Conservation (phyloP, 768 basidiomycete genomes). For the Pisolithus marmoratus region DNA sequence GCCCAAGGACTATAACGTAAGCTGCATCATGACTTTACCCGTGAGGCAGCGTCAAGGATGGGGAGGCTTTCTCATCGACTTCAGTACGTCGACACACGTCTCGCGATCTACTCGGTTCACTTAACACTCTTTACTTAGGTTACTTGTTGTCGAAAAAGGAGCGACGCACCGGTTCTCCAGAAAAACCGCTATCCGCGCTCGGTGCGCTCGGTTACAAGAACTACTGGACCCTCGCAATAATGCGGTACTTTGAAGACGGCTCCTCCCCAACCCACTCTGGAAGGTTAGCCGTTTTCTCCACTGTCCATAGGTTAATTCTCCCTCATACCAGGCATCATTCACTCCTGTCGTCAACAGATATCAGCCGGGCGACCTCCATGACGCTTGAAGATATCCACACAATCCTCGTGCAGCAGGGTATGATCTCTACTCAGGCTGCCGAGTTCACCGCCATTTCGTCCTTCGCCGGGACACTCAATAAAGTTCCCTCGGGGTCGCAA, state of each 20-base stretch:
- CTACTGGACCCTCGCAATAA: slow-evolving; percentile 89
- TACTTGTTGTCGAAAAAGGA: slow-evolving; percentile 97
- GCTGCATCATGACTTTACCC: slow-evolving; percentile 99
- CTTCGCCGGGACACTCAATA: slow-evolving; percentile 75
- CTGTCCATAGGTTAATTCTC: slow-evolving; percentile 8
- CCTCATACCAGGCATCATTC: slow-evolving; percentile 15
- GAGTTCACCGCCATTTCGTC: slow-evolving; percentile 50
- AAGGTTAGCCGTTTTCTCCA: slow-evolving; percentile 50
- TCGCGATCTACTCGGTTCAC: slow-evolving; percentile 1
- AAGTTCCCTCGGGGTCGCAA: slow-evolving; percentile 63
- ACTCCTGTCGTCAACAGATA: slow-evolving; percentile 46
- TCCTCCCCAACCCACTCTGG: slow-evolving; percentile 57
- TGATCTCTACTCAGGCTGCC: slow-evolving; percentile 55
- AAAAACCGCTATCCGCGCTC: slow-evolving; percentile 90
- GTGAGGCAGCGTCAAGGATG: slow-evolving; percentile 92
- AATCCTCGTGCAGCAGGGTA: slow-evolving; percentile 64
- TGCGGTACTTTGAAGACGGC: slow-evolving; percentile 68
- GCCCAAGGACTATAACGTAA: slow-evolving; percentile 93
- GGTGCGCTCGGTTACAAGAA: slow-evolving; percentile 92
- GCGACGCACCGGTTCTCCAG: slow-evolving; percentile 82
- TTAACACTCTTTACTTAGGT: slow-evolving; percentile 46
- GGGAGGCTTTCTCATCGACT: slow-evolving; percentile 96
- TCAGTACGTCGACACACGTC: slow-evolving; percentile 52
- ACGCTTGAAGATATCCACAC: slow-evolving; percentile 82
- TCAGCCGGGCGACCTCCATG: slow-evolving; percentile 83